Evolutionary conservation across 768 basidiomycete genomes (phyloP), one percentile per base, ranked within the genome.

Genomic region (Kwoniella botswanensis): DNA sequence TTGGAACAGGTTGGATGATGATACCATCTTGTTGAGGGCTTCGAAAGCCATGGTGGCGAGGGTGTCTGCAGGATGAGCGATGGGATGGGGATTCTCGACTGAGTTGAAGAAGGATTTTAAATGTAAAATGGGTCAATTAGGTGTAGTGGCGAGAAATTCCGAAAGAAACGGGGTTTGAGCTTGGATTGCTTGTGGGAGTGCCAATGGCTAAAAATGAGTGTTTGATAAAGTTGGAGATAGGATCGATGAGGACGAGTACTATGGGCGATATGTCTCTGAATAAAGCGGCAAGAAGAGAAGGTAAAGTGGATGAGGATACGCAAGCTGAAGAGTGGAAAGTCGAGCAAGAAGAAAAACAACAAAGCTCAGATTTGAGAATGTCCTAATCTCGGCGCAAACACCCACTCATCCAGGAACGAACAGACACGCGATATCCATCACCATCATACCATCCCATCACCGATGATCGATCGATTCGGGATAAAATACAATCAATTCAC

Each of bases 81-180:
- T 50, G 46, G 0, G 10, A 15, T 50, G 18, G 15, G 59, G 26
- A 43, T 18, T 44, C 3, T 43, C 18, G 35, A 42, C 22, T 9
- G 43, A 61, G 57, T 29, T 61, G 59, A 61, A 21, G 13, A 43
- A 42, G n/a, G 42, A 11, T 15, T 60, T 42, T 61, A 42, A 13
- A 24, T 61, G 42, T 61, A 35, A 59, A 15, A 65, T 53, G 7
- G 13, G 24, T n/a, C 29, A 44, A n/a, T 41, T 43, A 9, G 42
- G 26, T 43, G 18, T 18, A 43, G 35, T 55, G 55, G 65, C 65
- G 65, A 65, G 65, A 65, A 56, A 24, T 65, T 65, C 55, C 65
- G 65, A 57, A n/a, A 17, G 24, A 21, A 6, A 50, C 46, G 55
- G 55, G n/a, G 55, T 22, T 56, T 56, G 13, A 12, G 41, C 43